phyloP scores from a whole-genome alignment of 148 eudicot species.

The Pharnaceum exiguum region DNA sequence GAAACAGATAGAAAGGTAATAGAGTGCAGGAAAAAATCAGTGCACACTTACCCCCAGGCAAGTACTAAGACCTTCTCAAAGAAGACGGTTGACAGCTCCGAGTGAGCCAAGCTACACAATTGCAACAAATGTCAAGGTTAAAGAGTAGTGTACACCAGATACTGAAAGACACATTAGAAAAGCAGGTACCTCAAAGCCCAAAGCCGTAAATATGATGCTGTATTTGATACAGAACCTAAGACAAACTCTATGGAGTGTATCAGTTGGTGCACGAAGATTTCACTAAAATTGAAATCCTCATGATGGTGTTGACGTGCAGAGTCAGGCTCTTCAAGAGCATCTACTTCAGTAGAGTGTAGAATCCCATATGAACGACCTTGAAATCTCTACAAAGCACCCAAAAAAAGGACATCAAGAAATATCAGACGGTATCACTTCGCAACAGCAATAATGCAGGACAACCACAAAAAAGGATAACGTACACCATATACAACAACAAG shows the following conservation, averaged over 20 bases:
- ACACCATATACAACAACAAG: too few species aligned
- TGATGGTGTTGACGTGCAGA: conserved; percentile 66
- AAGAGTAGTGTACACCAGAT: background rate
- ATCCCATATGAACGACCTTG: conserved; percentile 92
- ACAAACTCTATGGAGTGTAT: conserved; percentile 99
- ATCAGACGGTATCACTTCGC: too few species aligned
- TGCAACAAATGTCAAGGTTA: conserved; percentile 8
- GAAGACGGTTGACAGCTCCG: conserved; percentile 95
- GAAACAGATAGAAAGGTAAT: too few species aligned
- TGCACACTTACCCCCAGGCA: conserved; percentile 84
- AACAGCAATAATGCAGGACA: too few species aligned
- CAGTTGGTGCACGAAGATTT: conserved; percentile 96
- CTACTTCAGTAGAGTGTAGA: conserved; percentile 67
- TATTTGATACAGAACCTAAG: conserved; percentile 95
- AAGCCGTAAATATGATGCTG: conserved; percentile 96
- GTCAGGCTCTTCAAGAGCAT: conserved; percentile 62
- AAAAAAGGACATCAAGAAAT: background rate
- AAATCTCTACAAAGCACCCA: conserved; percentile 55
- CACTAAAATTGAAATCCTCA: conserved; percentile 94
- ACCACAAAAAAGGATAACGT: too few species aligned
- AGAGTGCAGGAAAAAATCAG: conserved; percentile 2
- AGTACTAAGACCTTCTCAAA: conserved; percentile 96
- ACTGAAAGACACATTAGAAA: background rate
- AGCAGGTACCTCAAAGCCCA: conserved; percentile 82
- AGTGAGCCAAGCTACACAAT: conserved; percentile 90